Evolutionary conservation across 2,329 filamentous ascomycete genomes (phyloP).

Genomic region (Alternaria gaisen): DNA sequence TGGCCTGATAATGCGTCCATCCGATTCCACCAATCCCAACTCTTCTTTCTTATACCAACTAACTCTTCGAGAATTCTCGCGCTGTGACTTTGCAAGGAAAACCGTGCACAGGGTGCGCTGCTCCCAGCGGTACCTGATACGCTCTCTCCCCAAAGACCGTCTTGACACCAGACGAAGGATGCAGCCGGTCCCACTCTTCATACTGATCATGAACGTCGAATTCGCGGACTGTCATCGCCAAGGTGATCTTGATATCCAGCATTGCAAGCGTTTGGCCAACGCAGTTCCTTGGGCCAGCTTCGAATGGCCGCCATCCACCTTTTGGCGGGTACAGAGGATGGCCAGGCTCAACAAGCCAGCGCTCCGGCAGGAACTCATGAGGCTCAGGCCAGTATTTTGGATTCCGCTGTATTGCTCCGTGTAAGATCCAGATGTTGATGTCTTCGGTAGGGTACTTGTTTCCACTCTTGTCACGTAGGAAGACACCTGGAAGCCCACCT

Average conservation of each 20-base stretch:
- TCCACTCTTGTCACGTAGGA: conserved; percentile 31
- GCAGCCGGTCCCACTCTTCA: conserved; percentile 23
- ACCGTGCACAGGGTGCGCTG: conserved; percentile 24
- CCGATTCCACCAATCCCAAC: too few relatives aligned
- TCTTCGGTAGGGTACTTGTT: conserved; percentile 31
- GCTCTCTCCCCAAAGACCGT: conserved; percentile 17
- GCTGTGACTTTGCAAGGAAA: conserved; percentile 50
- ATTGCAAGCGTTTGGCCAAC: conserved; percentile 32
- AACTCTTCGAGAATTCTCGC: not conserved
- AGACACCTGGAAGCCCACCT: conserved; percentile 20
- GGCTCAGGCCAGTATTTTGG: conserved; percentile 29
- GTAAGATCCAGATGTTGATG: conserved; percentile 25
- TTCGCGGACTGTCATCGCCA: conserved; percentile 25
- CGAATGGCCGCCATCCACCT: conserved; percentile 49
- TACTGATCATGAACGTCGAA: conserved; percentile 30
- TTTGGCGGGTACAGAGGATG: conserved; percentile 26
- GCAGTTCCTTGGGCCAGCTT: conserved; percentile 45
- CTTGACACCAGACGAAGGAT: conserved; percentile 7
- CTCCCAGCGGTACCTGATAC: conserved; percentile 23
- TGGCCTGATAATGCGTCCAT: too few relatives aligned
- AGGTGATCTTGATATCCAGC: conserved; percentile 25
- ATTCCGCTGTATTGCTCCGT: conserved; percentile 28
- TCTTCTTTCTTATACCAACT: too few relatives aligned
- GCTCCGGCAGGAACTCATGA: conserved; percentile 36
- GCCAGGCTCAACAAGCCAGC: conserved; percentile 28